A percentile compares a stretch with the other conserved stretches of the same genome.
phyloP scores from a whole-genome alignment of 2,329 filamentous ascomycete genomes.

The Fusarium lateritium region DNA sequence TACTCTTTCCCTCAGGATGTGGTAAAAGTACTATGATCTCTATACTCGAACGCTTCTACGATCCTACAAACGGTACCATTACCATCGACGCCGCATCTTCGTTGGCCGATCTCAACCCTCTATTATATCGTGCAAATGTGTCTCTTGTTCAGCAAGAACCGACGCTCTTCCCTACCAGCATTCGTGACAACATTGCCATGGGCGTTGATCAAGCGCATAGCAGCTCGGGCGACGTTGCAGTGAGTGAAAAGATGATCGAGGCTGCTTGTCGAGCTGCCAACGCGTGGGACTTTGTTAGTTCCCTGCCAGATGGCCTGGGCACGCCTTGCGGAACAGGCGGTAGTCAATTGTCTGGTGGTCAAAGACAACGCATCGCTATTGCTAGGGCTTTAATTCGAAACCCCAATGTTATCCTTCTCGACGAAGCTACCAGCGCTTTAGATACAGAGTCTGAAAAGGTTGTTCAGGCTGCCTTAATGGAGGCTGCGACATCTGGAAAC shows the following conservation, averaged over 20 bases:
- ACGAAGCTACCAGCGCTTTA: slow-evolving; percentile 49
- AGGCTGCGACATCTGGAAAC: slow-evolving; percentile 79
- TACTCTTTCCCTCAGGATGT: slow-evolving; percentile 58
- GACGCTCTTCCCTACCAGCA: slow-evolving; percentile 82
- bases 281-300: slow-evolving; percentile 62
- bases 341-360: slow-evolving; percentile 76
- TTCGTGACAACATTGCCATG: slow-evolving; percentile 81
- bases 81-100: slow-evolving; percentile 59
- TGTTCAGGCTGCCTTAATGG: slow-evolving; percentile 84
- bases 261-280: slow-evolving; percentile 65
- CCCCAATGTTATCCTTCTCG: slow-evolving; percentile 45
- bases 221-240: slow-evolving; percentile 10
- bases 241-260: slow-evolving; percentile 53
- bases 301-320: slow-evolving; percentile 63
- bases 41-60: slow-evolving; percentile 63
- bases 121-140: slow-evolving; percentile 62
- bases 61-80: slow-evolving; percentile 62
- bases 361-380: slow-evolving; percentile 78
- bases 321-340: slow-evolving; percentile 75
- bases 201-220: slow-evolving; percentile 31
- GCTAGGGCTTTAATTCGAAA: slow-evolving; percentile 70
- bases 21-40: slow-evolving; percentile 75
- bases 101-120: slow-evolving; percentile 59
- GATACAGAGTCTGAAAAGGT: slow-evolving; percentile 49
- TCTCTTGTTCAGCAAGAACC: slow-evolving; percentile 71